phyloP scores from a whole-genome alignment of 2,329 filamentous ascomycete genomes.

The Chrysoporthe deuterocubensis region DNA sequence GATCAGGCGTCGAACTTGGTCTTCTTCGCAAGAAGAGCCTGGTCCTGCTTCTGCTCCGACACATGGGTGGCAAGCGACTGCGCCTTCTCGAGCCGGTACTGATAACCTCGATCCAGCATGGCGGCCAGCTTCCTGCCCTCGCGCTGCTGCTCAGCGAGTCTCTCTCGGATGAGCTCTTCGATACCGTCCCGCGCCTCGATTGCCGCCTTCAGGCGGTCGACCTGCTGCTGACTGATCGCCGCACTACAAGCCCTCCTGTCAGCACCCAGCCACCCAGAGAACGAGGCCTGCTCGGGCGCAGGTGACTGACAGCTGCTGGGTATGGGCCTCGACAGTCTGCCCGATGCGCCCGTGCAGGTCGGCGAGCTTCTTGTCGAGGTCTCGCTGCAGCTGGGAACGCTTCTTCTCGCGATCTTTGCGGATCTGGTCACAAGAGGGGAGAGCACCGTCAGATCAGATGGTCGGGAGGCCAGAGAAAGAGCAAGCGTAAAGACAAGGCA shows the following conservation, averaged over 20 bases:
- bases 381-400: constrained; percentile 22
- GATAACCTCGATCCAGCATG: constrained; percentile 31
- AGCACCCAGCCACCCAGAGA: neutral
- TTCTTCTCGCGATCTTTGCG: constrained; percentile 27
- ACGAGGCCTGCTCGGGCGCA: no score
- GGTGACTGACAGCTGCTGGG: constrained; percentile 19
- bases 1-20: constrained; percentile 12
- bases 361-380: constrained; percentile 21
- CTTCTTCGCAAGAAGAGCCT: constrained; percentile 4
- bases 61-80: constrained; percentile 8
- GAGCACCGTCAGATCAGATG: neutral
- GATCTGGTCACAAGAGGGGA: constrained; percentile 15
- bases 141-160: constrained; percentile 19
- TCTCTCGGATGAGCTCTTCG: constrained; percentile 30
- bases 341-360: constrained; percentile 18
- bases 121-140: constrained; percentile 28
- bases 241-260: constrained; percentile 1
- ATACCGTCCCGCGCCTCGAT: constrained; percentile 31
- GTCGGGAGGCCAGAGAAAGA: neutral
- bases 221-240: constrained; percentile 30
- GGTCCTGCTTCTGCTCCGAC: constrained; percentile 6
- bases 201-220: constrained; percentile 30
- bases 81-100: constrained; percentile 31
- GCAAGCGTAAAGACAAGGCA: neutral
- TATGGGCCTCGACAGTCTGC: constrained; percentile 22